Conservation (phyloP, 2,329 filamentous ascomycete species). For the Talaromyces atroroseus region DNA sequence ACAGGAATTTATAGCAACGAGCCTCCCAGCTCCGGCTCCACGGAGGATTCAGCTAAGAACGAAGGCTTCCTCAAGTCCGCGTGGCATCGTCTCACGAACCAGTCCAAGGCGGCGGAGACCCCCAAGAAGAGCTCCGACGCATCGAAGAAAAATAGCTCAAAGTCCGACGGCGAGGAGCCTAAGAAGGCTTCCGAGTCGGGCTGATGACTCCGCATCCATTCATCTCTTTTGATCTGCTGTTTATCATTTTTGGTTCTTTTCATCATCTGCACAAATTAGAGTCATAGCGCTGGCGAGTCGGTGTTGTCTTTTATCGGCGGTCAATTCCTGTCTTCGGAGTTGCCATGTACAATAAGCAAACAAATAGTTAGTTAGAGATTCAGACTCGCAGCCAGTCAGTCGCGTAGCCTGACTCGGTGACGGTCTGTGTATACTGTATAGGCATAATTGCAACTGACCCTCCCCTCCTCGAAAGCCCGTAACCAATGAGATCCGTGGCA, state of each 20-base stretch:
- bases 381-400: not conserved
- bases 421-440: not conserved
- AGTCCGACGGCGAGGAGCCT: conserved; percentile 23
- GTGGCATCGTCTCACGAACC: conserved; percentile 87
- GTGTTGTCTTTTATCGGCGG: conserved; percentile 12
- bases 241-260: conserved; percentile 4
- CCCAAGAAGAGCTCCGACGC: conserved; percentile 29
- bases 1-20: not conserved
- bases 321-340: conserved; percentile 3
- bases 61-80: conserved; percentile 90
- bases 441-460: not conserved
- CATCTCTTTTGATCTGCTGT: not conserved
- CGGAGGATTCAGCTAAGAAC: conserved; percentile 59
- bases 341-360: conserved; percentile 2
- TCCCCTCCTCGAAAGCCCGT: not conserved
- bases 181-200: conserved; percentile 38
- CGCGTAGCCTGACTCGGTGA: too few relatives aligned
- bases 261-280: conserved; percentile 10
- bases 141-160: conserved; percentile 21
- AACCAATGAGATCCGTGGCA: not conserved
- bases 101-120: conserved; percentile 33
- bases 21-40: conserved; percentile 9
- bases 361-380: not conserved
- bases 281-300: conserved; percentile 22
- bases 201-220: conserved; percentile 14